Evolutionary conservation across 371 early-diverging fungal genomes (phyloP).

Genomic region (Mucor sp.): DNA sequence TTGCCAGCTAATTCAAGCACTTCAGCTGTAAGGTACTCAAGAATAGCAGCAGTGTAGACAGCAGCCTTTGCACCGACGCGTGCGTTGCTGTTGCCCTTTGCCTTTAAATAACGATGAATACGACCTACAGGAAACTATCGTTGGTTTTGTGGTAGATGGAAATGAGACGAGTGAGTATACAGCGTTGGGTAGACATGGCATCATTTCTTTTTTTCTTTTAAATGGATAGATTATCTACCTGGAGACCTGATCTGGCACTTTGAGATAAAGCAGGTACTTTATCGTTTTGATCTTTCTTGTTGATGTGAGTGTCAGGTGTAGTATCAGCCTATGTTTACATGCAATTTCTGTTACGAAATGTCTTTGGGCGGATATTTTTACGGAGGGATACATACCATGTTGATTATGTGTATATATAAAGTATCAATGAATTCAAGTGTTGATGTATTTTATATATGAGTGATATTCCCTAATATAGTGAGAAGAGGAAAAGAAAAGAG

Average conservation of each 20-base stretch:
- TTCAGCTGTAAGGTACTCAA: constrained; percentile 92
- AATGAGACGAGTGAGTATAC: background rate
- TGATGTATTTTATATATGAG: background rate
- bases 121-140: constrained; percentile 84
- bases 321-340: constrained; percentile 41
- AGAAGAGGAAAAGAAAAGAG: background rate
- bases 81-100: constrained; percentile 73
- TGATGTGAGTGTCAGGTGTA: constrained; percentile 30
- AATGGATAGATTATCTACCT: constrained; percentile 37
- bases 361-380: background rate
- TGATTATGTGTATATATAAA: background rate
- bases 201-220: too few relatives aligned
- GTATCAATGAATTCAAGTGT: background rate
- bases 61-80: constrained; percentile 93
- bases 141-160: background rate
- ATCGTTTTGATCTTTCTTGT: constrained; percentile 44
- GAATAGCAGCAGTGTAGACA: constrained; percentile 87
- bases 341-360: background rate
- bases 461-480: constrained; percentile 3
- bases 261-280: constrained; percentile 60
- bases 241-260: constrained; percentile 69
- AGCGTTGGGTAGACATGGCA: too few relatives aligned
- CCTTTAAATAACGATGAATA: constrained; percentile 88
- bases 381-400: background rate
- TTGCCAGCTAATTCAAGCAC: constrained; percentile 92